These are phyloP conservation scores for Chaetomium fimeti DNA, from an alignment of 495 filamentous ascomycete species.

Conservation along the genomic window DNA sequence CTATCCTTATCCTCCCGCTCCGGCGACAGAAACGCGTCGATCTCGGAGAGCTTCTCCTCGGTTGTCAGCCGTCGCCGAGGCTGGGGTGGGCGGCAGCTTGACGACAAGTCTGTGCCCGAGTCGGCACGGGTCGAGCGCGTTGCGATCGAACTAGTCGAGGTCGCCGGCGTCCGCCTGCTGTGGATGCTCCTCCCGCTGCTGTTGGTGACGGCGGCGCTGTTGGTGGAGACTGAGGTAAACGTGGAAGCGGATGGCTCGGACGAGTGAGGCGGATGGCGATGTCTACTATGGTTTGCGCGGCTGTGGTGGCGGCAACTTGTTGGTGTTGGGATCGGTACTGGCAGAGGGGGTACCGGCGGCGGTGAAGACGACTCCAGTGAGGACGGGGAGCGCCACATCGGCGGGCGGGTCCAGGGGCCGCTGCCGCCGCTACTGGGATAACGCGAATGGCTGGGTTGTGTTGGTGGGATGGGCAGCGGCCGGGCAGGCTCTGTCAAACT, in stretches of 20 bases:
- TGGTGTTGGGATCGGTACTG: not conserved
- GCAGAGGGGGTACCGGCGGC: not conserved
- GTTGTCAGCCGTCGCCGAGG: constrained; percentile 13
- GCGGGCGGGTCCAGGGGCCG: constrained; percentile 14
- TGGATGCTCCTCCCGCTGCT: constrained; percentile 1
- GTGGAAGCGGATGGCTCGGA: constrained; percentile 1
- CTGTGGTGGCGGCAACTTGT: not conserved
- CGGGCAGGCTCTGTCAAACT: not conserved
- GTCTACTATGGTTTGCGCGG: not conserved
- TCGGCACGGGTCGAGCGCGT: constrained; percentile 1
- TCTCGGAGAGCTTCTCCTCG: constrained; percentile 21
- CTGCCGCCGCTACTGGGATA: constrained; percentile 12
- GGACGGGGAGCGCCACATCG: constrained; percentile 17
- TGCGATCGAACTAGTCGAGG: not conserved
- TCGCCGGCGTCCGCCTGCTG: not conserved
- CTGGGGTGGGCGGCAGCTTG: not conserved
- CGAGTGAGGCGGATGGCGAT: not conserved
- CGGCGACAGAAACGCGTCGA: constrained; percentile 17
- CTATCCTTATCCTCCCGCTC: not conserved
- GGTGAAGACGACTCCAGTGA: not conserved
- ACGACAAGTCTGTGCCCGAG: constrained; percentile 1
- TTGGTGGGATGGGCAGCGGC: not conserved
- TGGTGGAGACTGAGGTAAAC: not conserved
- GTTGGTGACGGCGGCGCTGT: not conserved
- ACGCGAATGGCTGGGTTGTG: constrained; percentile 6